Percentiles rank a stretch among this genome's conserved stretches.
Evolutionary conservation across 495 filamentous ascomycete species (phyloP).

Genomic region (Penicillium cataractarum): DNA sequence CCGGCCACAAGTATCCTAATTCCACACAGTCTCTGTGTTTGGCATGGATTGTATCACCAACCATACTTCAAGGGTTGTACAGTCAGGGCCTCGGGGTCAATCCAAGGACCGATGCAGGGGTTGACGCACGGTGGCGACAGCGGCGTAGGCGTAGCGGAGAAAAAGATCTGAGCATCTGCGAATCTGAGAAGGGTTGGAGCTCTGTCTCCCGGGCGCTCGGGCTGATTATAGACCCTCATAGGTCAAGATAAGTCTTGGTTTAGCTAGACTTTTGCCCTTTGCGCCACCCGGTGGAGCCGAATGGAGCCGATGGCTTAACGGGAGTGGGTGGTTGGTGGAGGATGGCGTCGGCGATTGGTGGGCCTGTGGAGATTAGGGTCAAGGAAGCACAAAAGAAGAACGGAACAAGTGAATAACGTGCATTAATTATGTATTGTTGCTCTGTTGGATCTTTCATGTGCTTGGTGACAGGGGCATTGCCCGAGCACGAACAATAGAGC

Average conservation of each 20-base stretch:
- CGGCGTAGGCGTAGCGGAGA: slow-evolving; percentile 9
- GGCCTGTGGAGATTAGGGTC: neutral
- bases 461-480: neutral
- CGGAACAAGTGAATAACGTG: neutral
- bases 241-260: neutral
- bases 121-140: slow-evolving; percentile 14
- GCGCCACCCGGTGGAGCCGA: slow-evolving; percentile 23
- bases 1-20: neutral
- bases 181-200: neutral
- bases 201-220: neutral
- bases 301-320: slow-evolving; percentile 6
- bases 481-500: neutral
- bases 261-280: slow-evolving; percentile 6
- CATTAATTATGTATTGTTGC: neutral
- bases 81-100: neutral
- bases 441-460: neutral
- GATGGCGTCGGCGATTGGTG: slow-evolving; percentile 1
- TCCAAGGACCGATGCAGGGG: slow-evolving; percentile 7
- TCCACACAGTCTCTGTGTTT: neutral
- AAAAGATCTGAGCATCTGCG: slow-evolving; percentile 3
- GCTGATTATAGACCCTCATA: neutral
- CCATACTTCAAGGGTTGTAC: too few species aligned
- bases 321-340: neutral
- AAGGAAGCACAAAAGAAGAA: neutral
- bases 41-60: too few species aligned